Evolutionary conservation across 2,329 filamentous ascomycete genomes (phyloP), one percentile per base, ranked within the genome.

Genomic region (Fusarium tricinctum): DNA sequence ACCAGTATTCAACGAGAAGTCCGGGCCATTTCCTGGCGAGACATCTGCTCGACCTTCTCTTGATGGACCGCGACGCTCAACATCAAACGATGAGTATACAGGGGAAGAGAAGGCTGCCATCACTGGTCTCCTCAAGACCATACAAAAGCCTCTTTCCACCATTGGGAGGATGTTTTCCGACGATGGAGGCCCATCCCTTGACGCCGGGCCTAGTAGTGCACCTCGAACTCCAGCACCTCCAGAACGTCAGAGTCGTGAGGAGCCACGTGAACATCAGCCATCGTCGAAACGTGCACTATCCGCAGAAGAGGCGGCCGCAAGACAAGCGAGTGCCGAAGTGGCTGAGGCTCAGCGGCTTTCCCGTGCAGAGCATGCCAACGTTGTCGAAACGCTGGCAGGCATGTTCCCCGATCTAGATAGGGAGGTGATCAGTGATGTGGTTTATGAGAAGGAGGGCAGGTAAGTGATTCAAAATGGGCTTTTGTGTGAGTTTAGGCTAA

Each of bases 371-470:
- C 94, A 98, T 79, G 85, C 88, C 54, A 95, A 94, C 73, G 90
- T 99, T 9, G 95, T 98, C 4, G 96, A 98, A 80, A 98, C 96
- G 35, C 82, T 99, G 58, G 90, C 93, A 47, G 92, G 93, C 73
- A 99, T 99, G 96, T 99, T 99, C 78, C 96, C 96, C 1, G 94
- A 97, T 76, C 83, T 99, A 50, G 96, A 99, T 78, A 89, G 89
- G 74, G 97, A 99, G 48, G 87, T 99, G 38, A 98, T 99, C 76
- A 94, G 94, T 74, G 96, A 99, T 81, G 96, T 99, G 40, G 96
- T 99, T 26, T 90, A 95, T 78, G 89, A 97, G 82, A 97, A 99
- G 81, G 91, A 97, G 80, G 97, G 96, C 77, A 89, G 93, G 93
- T 95, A 79, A 82, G 92, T 87, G 19, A 43, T 58, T 19, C 6